Base-by-base conservation (phyloP, 371 early-diverging fungal species). In the Ordospora colligata region DNA sequence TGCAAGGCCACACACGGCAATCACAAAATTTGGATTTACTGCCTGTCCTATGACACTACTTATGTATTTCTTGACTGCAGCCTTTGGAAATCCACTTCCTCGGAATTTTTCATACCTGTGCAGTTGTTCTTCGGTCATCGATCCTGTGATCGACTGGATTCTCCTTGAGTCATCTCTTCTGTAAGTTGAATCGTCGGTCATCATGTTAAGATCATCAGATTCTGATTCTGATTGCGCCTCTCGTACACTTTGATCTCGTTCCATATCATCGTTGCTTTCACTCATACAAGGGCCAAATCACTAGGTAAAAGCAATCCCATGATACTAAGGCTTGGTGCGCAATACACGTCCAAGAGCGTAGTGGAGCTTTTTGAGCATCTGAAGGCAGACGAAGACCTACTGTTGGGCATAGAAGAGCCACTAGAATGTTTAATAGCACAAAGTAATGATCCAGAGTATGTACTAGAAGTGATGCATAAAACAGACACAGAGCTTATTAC, bases 71-170 rank as follows among this genome's bases (percentile, higher is more conserved):
- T 90, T 90, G 27, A 94, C 88, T 4, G 89, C 88, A 3, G 88
- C 87, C 76, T 92, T 89, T 73, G 91, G 90, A 42, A 96, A 87
- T 7, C 89, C 89, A 0, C 93, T 88, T 52, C 92, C 86, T 64
- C 94, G 86, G 81, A 91, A 96, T 2, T 87, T 91, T 82, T 92
- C 93, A 80, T 93, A 94, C 46, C 95, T 85, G 67, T 89, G 88
- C 50, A 90, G 79, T 76, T 93, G 91, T 22, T 91, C 91, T 0
- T 88, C 88, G 1, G 88, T 86, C 75, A 95, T 90, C 32, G 88
- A 87, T 49, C 91, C 90, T 42, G 92, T 51, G 47, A 43, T 42
- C 2, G 46, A 53, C 3, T 67, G 53, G 3, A 78, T 9, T 11
- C 25, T 22, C 22, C 46, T 21, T 5, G 75, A 63, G 19, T 54